Evolutionary conservation across 768 basidiomycete species (phyloP).

Genomic region (Suillus ampliporus): DNA sequence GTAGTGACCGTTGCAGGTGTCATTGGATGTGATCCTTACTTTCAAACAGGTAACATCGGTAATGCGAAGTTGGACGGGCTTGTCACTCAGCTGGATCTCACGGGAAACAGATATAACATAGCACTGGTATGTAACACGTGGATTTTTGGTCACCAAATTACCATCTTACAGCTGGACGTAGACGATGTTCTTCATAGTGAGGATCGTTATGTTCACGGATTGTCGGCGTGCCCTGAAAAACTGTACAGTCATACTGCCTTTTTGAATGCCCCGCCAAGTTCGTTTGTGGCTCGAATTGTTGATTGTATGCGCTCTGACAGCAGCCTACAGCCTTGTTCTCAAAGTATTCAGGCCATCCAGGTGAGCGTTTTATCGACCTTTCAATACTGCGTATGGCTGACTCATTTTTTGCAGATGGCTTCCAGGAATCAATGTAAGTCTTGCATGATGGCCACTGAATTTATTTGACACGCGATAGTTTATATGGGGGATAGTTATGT

Average conservation of each 20-base stretch:
- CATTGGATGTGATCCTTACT: not conserved
- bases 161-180: conserved; percentile 24
- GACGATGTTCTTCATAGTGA: conserved; percentile 72
- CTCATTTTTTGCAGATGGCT: conserved; percentile 52
- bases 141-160: not conserved
- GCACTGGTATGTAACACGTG: conserved; percentile 56
- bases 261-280: conserved; percentile 74
- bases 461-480: conserved; percentile 24
- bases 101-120: conserved; percentile 64
- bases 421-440: conserved; percentile 63
- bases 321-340: conserved; percentile 41
- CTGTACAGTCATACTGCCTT: conserved; percentile 23
- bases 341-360: conserved; percentile 70
- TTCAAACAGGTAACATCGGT: conserved; percentile 33
- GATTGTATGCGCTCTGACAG: too few species aligned
- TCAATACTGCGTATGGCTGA: conserved; percentile 25
- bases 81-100: conserved; percentile 54
- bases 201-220: conserved; percentile 19
- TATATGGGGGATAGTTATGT: conserved; percentile 71
- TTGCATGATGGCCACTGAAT: conserved; percentile 2
- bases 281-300: conserved; percentile 15
- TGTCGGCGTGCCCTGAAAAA: not conserved
- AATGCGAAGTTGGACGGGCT: conserved; percentile 71
- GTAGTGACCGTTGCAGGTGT: conserved; percentile 11
- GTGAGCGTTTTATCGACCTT: conserved; percentile 19